Evolutionary conservation across 345 rosid genomes (phyloP).

Genomic region (Hibiscus mutabilis): DNA sequence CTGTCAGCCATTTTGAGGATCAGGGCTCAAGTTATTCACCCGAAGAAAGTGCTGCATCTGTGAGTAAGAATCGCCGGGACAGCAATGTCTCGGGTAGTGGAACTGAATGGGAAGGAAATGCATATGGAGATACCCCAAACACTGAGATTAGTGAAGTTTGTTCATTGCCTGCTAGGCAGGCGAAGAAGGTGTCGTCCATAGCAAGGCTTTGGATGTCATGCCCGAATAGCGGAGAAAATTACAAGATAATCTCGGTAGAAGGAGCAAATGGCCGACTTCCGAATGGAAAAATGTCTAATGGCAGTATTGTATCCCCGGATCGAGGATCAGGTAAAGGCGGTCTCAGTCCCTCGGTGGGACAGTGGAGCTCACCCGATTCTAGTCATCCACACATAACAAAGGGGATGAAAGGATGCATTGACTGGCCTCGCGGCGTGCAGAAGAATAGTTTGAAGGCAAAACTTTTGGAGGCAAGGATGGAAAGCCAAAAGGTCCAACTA

Average conservation of each 20-base stretch:
- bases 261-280: slow-evolving; percentile 61
- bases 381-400: slow-evolving; percentile 57
- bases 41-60: slow-evolving; percentile 50
- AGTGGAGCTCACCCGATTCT: slow-evolving; percentile 82
- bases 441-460: slow-evolving; percentile 84
- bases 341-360: slow-evolving; percentile 48
- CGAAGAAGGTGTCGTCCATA: slow-evolving; percentile 64
- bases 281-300: slow-evolving; percentile 66
- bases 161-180: slow-evolving; percentile 41
- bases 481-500: slow-evolving; percentile 75
- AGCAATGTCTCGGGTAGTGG: slow-evolving; percentile 50
- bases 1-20: slow-evolving; percentile 80
- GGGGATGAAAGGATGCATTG: slow-evolving; percentile 97
- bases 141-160: slow-evolving; percentile 63
- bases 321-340: slow-evolving; percentile 55
- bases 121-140: slow-evolving; percentile 42
- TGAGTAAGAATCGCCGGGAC: slow-evolving; percentile 34
- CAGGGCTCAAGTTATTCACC: slow-evolving; percentile 72
- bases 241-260: slow-evolving; percentile 60
- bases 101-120: slow-evolving; percentile 53
- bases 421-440: slow-evolving; percentile 81
- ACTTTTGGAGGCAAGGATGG: slow-evolving; percentile 86
- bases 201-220: slow-evolving; percentile 69
- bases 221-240: slow-evolving; percentile 53
- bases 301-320: slow-evolving; percentile 50